Evolutionary conservation across 2,329 filamentous ascomycete species (phyloP).

Genomic region (Ophiocordyceps camponoti-floridani): DNA sequence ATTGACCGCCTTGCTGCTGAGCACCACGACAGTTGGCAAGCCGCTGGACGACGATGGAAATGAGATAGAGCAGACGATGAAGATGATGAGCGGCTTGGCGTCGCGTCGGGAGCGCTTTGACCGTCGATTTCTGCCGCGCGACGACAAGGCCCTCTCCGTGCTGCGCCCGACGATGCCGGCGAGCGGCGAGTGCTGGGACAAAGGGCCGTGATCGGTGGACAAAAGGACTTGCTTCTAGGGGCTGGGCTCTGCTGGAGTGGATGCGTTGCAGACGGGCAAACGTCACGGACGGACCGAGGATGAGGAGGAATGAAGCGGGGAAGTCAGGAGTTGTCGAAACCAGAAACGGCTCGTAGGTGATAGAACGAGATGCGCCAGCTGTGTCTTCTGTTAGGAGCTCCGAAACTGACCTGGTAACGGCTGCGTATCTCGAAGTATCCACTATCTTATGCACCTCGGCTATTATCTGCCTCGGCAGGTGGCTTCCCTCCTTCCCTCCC

Average conservation of each 20-base stretch:
- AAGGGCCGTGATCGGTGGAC: not conserved
- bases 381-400: not conserved
- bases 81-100: conserved; percentile 10
- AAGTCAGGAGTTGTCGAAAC: too few species aligned
- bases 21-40: conserved; percentile 17
- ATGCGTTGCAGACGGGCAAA: not conserved
- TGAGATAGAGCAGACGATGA: conserved; percentile 11
- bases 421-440: not conserved
- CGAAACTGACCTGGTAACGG: not conserved
- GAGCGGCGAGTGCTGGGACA: not conserved
- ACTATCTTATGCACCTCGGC: not conserved
- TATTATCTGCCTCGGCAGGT: not conserved
- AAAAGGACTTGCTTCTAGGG: not conserved
- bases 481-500: not conserved
- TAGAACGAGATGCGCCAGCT: too few species aligned
- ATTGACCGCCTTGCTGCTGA: conserved; percentile 19
- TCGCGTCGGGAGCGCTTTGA: conserved; percentile 9
- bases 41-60: conserved; percentile 15
- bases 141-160: conserved; percentile 4
- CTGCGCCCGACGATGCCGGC: conserved; percentile 1
- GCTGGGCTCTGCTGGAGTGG: too few species aligned
- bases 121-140: conserved; percentile 9
- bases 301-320: too few species aligned
- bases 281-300: not conserved
- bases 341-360: too few species aligned